These are phyloP conservation scores for Tylopilus plumbeoviolaceoides DNA, from an alignment of 768 basidiomycete species.

Conservation along the genomic window DNA sequence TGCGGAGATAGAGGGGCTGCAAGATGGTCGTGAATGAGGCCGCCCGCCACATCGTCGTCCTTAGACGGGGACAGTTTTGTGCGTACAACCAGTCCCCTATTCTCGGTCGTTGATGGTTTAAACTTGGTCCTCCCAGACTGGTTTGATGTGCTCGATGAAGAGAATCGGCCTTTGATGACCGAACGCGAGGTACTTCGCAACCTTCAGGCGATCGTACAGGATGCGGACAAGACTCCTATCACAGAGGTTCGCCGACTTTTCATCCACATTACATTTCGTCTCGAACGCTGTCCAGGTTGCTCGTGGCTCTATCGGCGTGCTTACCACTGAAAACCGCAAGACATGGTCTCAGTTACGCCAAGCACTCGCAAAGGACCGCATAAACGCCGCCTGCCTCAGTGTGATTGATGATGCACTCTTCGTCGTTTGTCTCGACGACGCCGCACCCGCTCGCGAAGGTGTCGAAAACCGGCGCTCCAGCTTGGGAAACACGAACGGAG, in stretches of 20 bases:
- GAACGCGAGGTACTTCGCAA: slow-evolving; percentile 88
- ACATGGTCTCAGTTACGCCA: slow-evolving; percentile 80
- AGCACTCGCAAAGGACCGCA: slow-evolving; percentile 59
- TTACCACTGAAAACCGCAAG: slow-evolving; percentile 92
- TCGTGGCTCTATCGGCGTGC: slow-evolving; percentile 80
- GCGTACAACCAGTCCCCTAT: background rate
- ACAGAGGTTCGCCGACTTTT: slow-evolving; percentile 27
- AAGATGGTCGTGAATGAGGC: slow-evolving; percentile 73
- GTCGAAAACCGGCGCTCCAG: slow-evolving; percentile 1
- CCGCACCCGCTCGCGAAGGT: slow-evolving; percentile 35
- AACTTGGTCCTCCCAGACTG: slow-evolving; percentile 55
- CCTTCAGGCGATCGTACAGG: slow-evolving; percentile 82
- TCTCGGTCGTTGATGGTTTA: background rate
- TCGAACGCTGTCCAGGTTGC: slow-evolving; percentile 52
- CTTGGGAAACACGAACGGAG: slow-evolving; percentile 32
- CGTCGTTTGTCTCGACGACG: slow-evolving; percentile 89
- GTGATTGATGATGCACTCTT: slow-evolving; percentile 91
- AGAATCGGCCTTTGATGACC: slow-evolving; percentile 56
- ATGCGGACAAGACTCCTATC: slow-evolving; percentile 79
- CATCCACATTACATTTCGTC: background rate
- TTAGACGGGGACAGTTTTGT: slow-evolving; percentile 51
- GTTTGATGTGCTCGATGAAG: slow-evolving; percentile 89
- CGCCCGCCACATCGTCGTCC: slow-evolving; percentile 79
- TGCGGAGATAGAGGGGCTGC: slow-evolving; percentile 63
- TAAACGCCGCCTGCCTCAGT: slow-evolving; percentile 76